These are phyloP conservation scores for Astrothelium macrocarpum DNA, from an alignment of 495 filamentous ascomycete species.

Conservation along the genomic window DNA sequence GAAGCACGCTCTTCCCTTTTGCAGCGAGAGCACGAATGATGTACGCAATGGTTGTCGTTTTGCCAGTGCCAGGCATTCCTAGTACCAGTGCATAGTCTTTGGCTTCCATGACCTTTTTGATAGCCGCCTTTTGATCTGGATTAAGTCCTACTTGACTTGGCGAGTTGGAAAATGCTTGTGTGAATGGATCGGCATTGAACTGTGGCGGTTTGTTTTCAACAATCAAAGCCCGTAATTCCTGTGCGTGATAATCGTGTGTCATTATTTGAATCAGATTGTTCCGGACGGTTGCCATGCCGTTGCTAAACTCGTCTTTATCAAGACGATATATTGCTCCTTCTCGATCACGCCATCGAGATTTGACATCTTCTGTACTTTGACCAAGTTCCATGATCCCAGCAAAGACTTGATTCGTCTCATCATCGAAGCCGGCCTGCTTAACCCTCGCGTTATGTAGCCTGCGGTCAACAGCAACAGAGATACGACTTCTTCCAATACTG, in stretches of 20 bases:
- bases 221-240: conserved; percentile 68
- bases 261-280: conserved; percentile 90
- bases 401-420: conserved; percentile 69
- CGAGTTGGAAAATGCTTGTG: conserved; percentile 44
- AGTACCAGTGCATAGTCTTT: conserved; percentile 89
- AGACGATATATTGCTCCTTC: conserved; percentile 67
- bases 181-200: conserved; percentile 57
- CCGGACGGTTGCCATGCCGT: conserved; percentile 87
- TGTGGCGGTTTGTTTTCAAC: conserved; percentile 60
- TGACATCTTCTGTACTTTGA: conserved; percentile 38
- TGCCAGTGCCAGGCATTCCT: conserved; percentile 96
- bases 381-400: conserved; percentile 82
- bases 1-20: conserved; percentile 81
- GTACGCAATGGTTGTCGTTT: conserved; percentile 94
- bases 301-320: conserved; percentile 97
- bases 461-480: conserved; percentile 82
- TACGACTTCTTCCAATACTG: conserved; percentile 57
- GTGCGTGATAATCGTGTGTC: conserved; percentile 64
- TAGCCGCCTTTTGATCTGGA: conserved; percentile 72
- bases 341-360: conserved; percentile 39
- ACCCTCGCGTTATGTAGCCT: conserved; percentile 75
- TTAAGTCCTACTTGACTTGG: conserved; percentile 48
- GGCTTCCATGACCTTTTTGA: conserved; percentile 90
- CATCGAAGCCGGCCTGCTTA: conserved; percentile 63
- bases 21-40: conserved; percentile 86